Base-by-base conservation (phyloP, 345 rosid species). In the Passiflora organensis region DNA sequence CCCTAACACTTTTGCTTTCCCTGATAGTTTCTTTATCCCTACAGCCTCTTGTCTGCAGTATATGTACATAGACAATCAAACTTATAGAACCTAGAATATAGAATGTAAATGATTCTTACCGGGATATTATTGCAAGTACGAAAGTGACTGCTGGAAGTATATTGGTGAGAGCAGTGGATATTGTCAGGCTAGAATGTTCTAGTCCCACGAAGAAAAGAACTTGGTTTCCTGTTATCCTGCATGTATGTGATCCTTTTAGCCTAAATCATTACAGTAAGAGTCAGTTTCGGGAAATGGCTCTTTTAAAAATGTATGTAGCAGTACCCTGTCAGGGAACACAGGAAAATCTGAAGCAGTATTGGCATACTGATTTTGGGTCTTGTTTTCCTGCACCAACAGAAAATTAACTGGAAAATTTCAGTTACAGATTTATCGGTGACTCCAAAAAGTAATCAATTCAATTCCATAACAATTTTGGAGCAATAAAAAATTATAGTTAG, bases 281-380 rank as follows among this genome's bases (percentile, higher is more conserved):
- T n/a, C n/a, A n/a, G n/a, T n/a, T n/a, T n/a, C n/a, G n/a, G n/a
- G n/a, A n/a, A n/a, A 36, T 0, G 3, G 10, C 10, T n/a, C 5
- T 51, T 4, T n/a, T 13, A n/a, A 14, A 17, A 19, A 16, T 34
- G 17, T 22, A 51, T n/a, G n/a, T n/a, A n/a, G n/a, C n/a, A n/a
- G n/a, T 82, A 86, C 98, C 96, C 98, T 0, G 98, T 91, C 28
- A 88, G 53, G 53, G 98, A 91, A 56, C 96, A 86, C 20, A 84
- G 62, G 78, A 88, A 84, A 46, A 76, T 46, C 68, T 81, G 80
- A 54, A 84, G 56, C 45, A 91, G 69, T 64, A 91, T 60, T 6
- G 37, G 48, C 53, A 32, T 24, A 11, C 87, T 82, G 62, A 91
- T 73, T 76, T 70, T 84, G 28, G 96, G 95, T 65, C 85, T 83